Base-by-base conservation (phyloP, 805 yeast species). In the Priceomyces medius region DNA sequence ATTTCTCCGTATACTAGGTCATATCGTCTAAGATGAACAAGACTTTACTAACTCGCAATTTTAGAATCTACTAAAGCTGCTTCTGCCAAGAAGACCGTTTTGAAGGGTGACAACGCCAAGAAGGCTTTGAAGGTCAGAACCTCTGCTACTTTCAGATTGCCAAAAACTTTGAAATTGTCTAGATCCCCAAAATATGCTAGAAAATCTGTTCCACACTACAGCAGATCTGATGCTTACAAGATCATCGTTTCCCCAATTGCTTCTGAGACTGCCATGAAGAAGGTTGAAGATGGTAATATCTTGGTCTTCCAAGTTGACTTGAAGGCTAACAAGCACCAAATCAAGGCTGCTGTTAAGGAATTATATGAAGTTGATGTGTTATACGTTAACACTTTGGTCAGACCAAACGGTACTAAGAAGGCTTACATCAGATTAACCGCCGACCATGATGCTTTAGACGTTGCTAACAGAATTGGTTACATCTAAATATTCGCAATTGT, bases 371-470 rank as follows among this genome's bases (percentile, higher is more conserved):
- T 91, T 66, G 98, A 93, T 59, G 93, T 86, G 61, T 78, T 75
- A 66, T 80, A 87, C 76, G 89, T 93, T 70, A 90, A 93, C 91
- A 93, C 99, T 62, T 81, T 93, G 74, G 78, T 93, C 68, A 88
- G 96, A 80, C 97, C 99, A 73, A 90, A 93, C 77, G 99, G 99
- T 76, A 86, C 97, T 80, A 93, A 93, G 88, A 93, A 93, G 85
- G 99, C 99, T 71, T 93, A 85, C 83, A 91, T 93, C 72, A 88
- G 95, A 81, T 86, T 93, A 74, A 88, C 98, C 69, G 91, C 96
- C 73, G 99, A 93, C 77, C 86, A 83, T 82, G 99, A 93, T 79
- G 98, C 98, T 75, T 86, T 93, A 73, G 99, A 93, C 75, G 89
- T 93, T 75, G 99, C 99, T 73, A 90, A 90, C 96, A 88, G 93